phyloP scores from a whole-genome alignment of 768 basidiomycete genomes.

The Mycena pura region DNA sequence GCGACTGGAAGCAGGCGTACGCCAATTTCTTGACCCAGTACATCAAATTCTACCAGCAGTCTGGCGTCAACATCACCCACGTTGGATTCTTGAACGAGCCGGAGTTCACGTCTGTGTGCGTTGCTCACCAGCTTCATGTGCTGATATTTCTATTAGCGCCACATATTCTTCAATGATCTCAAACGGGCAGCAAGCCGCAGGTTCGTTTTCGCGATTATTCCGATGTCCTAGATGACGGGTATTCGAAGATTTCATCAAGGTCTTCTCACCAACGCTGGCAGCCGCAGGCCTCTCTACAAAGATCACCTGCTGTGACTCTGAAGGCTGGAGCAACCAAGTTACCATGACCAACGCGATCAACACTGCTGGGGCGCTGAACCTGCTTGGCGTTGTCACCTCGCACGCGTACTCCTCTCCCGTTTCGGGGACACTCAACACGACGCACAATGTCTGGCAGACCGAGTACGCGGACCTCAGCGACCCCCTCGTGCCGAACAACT shows the following conservation, averaged over 20 bases:
- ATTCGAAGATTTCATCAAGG: conserved; percentile 18
- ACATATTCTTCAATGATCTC: conserved; percentile 21
- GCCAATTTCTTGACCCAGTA: conserved; percentile 18
- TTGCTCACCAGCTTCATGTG: not conserved
- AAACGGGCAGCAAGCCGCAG: conserved; percentile 17
- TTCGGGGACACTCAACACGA: not conserved
- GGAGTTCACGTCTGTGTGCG: conserved; percentile 4
- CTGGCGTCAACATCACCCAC: conserved; percentile 9
- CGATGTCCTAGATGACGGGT: not conserved
- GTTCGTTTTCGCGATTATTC: not conserved
- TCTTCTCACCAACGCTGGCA: conserved; percentile 6
- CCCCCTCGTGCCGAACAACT: conserved; percentile 2
- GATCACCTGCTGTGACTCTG: conserved; percentile 19
- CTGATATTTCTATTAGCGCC: not conserved
- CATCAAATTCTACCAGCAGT: conserved; percentile 12
- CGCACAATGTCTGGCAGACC: conserved; percentile 13
- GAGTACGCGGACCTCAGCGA: conserved; percentile 21
- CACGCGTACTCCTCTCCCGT: conserved; percentile 14
- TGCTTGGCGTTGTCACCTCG: conserved; percentile 17
- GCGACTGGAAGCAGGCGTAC: conserved; percentile 22
- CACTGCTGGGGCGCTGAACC: conserved; percentile 1
- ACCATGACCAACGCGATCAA: conserved; percentile 20
- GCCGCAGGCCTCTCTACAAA: conserved; percentile 4
- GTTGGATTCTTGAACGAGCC: conserved; percentile 24
- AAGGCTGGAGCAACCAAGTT: conserved; percentile 18